A percentile compares a stretch with the other conserved stretches of the same genome.
These are phyloP conservation scores for Schwanniomyces polymorphus DNA, from an alignment of 805 yeast genomes.

Conservation along the genomic window DNA sequence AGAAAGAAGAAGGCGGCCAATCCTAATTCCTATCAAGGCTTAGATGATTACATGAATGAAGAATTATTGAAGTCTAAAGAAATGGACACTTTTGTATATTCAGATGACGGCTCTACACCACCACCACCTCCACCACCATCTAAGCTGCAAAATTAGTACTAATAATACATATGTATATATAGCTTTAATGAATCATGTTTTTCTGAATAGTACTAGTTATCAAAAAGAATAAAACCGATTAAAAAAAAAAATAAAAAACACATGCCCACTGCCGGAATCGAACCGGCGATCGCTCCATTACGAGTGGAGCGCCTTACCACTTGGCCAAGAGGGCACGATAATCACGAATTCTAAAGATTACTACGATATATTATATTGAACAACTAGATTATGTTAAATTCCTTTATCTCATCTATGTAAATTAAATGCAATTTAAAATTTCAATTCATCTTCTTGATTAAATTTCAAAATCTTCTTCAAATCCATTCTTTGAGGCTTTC, in stretches of 20 bases:
- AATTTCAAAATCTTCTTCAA: constrained; percentile 13
- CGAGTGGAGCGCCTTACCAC: constrained; percentile 58
- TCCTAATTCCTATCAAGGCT: constrained; percentile 20
- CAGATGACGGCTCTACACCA: constrained; percentile 10
- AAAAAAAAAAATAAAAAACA: constrained; percentile 10
- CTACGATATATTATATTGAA: no score
- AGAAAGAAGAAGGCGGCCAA: constrained; percentile 30
- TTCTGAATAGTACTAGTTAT: no score
- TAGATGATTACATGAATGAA: constrained; percentile 43
- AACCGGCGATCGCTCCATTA: constrained; percentile 56
- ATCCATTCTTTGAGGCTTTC: constrained; percentile 11
- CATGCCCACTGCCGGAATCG: constrained; percentile 53
- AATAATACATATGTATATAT: constrained; percentile 1
- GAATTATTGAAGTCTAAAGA: constrained; percentile 42
- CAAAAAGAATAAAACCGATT: no score
- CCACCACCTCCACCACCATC: constrained; percentile 33
- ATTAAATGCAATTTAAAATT: constrained; percentile 10
- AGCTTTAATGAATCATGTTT: neutral
- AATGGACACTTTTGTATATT: constrained; percentile 20
- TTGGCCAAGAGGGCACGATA: constrained; percentile 48
- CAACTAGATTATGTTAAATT: no score
- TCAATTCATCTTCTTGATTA: constrained; percentile 9
- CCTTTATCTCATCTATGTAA: constrained; percentile 12
- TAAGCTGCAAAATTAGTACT: neutral
- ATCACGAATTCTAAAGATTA: neutral